phyloP scores from a whole-genome alignment of 2,329 filamentous ascomycete species.

The Penicillium sp. region DNA sequence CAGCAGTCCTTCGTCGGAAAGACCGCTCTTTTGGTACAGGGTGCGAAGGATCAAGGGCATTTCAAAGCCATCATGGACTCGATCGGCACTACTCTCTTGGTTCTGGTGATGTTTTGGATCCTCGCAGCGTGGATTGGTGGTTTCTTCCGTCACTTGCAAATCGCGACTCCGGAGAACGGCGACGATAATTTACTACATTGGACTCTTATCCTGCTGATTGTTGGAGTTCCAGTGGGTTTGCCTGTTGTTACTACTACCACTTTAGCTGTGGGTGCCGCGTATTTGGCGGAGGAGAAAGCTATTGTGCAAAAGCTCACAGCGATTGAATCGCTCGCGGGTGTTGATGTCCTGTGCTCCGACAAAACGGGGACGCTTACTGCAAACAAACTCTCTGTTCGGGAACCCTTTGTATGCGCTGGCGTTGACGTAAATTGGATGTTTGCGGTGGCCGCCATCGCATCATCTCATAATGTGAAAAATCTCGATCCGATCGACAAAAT shows the following conservation, averaged over 20 bases:
- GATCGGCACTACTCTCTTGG: slow-evolving; percentile 71
- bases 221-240: too few relatives aligned
- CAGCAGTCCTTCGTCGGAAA: slow-evolving; percentile 74
- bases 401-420: slow-evolving; percentile 74
- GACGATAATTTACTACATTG: slow-evolving; percentile 50
- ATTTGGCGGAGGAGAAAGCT: too few relatives aligned
- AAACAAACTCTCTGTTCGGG: slow-evolving; percentile 69
- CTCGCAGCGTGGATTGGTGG: slow-evolving; percentile 73
- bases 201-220: too few relatives aligned
- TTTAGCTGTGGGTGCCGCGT: too few relatives aligned
- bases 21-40: slow-evolving; percentile 72
- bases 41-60: slow-evolving; percentile 59
- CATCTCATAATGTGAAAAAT: slow-evolving; percentile 76
- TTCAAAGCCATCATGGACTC: slow-evolving; percentile 68
- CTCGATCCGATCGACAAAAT: slow-evolving; percentile 79
- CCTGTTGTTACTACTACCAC: too few relatives aligned
- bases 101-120: slow-evolving; percentile 77
- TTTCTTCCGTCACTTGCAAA: slow-evolving; percentile 70
- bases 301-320: too few relatives aligned
- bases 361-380: slow-evolving; percentile 71
- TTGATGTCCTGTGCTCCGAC: slow-evolving; percentile 77
- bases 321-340: slow-evolving; percentile 51
- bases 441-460: slow-evolving; percentile 74
- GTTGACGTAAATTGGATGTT: slow-evolving; percentile 84
- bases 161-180: slow-evolving; percentile 52